Percentiles rank a stretch among this genome's conserved stretches.
phyloP scores from a whole-genome alignment of 2,329 filamentous ascomycete species.

The Colletotrichum agaves region DNA sequence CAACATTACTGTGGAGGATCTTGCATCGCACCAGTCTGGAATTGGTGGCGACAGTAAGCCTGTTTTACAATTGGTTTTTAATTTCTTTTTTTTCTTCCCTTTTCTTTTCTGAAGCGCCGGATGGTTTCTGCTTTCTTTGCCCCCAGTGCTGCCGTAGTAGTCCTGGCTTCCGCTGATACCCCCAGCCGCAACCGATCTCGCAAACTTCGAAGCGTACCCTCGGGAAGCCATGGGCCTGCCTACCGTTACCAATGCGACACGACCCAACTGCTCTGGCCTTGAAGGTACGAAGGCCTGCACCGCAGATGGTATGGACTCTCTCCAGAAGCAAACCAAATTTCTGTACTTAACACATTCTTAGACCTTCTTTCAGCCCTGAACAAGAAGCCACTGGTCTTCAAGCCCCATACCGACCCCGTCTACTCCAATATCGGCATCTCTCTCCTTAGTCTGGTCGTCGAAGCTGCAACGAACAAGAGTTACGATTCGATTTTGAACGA shows the following conservation, averaged over 20 bases:
- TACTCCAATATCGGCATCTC: constrained; percentile 42
- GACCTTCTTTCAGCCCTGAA: constrained; percentile 39
- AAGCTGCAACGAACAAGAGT: constrained; percentile 38
- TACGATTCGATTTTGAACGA: constrained; percentile 46
- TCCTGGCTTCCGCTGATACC: not conserved
- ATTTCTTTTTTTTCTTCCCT: no score
- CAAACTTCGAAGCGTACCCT: constrained; percentile 13
- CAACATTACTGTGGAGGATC: constrained; percentile 35
- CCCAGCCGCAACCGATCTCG: constrained; percentile 30
- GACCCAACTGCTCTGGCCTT: constrained; percentile 36
- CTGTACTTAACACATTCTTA: constrained; percentile 1
- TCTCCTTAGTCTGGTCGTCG: constrained; percentile 40
- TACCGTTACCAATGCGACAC: constrained; percentile 19
- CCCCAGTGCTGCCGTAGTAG: no score
- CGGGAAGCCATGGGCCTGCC: constrained; percentile 31
- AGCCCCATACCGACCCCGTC: constrained; percentile 36
- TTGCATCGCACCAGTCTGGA: constrained; percentile 39
- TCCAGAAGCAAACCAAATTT: not conserved
- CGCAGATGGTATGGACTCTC: not conserved
- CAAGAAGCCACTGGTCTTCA: constrained; percentile 36
- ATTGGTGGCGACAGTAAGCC: constrained; percentile 36
- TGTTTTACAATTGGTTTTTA: no score
- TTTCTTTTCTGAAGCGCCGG: no score
- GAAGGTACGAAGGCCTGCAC: constrained; percentile 28
- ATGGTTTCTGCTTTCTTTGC: no score